Percentiles rank a stretch among this genome's conserved stretches.
Evolutionary conservation across 768 basidiomycete species (phyloP).

Genomic region (Clavulina sp.): DNA sequence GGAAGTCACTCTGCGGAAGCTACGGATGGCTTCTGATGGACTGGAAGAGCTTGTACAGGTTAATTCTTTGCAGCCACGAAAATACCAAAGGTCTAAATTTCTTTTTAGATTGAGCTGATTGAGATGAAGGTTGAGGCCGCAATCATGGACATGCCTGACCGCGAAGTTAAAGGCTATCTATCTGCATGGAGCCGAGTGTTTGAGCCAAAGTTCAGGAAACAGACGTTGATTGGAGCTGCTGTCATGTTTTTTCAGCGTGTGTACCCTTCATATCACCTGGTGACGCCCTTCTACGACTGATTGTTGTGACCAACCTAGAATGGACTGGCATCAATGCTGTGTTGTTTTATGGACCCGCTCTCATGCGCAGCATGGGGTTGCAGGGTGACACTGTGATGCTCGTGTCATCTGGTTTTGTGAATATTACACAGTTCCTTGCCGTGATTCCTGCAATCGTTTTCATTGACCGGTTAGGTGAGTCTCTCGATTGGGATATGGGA

Average conservation of each 20-base stretch:
- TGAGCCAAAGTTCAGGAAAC: slow-evolving; percentile 30
- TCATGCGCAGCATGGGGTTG: slow-evolving; percentile 47
- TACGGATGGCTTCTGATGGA: slow-evolving; percentile 35
- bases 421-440: slow-evolving; percentile 59
- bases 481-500: not conserved
- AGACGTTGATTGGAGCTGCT: slow-evolving; percentile 51
- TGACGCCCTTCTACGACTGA: too few relatives aligned
- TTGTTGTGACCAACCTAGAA: slow-evolving; percentile 26
- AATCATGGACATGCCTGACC: slow-evolving; percentile 28
- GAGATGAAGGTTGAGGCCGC: slow-evolving; percentile 57
- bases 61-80: slow-evolving; percentile 1
- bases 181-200: slow-evolving; percentile 43
- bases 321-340: slow-evolving; percentile 81
- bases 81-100: not conserved
- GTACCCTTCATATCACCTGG: too few relatives aligned
- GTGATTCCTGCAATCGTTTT: slow-evolving; percentile 55
- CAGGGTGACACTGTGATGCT: slow-evolving; percentile 40
- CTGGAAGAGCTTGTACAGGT: slow-evolving; percentile 40
- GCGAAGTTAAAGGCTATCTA: slow-evolving; percentile 11
- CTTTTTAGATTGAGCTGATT: slow-evolving; percentile 42
- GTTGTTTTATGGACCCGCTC: slow-evolving; percentile 63
- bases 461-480: slow-evolving; percentile 46
- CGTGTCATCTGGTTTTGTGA: slow-evolving; percentile 60
- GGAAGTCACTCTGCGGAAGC: slow-evolving; percentile 32
- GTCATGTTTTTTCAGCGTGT: slow-evolving; percentile 75